phyloP scores from a whole-genome alignment of 306 rosid species.

The Glycyrrhiza uralensis region DNA sequence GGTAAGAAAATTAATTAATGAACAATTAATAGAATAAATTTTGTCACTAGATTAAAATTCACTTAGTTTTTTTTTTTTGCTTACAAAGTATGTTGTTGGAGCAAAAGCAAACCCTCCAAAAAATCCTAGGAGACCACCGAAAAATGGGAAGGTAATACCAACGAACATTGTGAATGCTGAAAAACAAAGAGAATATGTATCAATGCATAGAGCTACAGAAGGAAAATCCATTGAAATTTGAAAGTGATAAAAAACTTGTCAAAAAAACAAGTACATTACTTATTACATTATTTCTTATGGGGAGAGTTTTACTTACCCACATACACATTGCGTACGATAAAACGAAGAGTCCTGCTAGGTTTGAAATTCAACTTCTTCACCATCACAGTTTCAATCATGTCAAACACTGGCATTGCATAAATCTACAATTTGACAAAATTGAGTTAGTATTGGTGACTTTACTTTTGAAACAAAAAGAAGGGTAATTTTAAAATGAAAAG shows the following conservation, averaged over 20 bases:
- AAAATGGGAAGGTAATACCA: slow-evolving; percentile 76
- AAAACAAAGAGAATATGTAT: slow-evolving; percentile 7
- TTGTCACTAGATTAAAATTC: neutral
- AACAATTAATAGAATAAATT: neutral
- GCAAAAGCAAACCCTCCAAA: slow-evolving; percentile 94
- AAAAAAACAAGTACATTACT: too few species aligned
- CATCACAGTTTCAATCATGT: slow-evolving; percentile 79
- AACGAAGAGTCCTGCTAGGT: slow-evolving; percentile 58
- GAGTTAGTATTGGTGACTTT: neutral
- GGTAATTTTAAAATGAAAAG: neutral
- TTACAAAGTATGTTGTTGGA: slow-evolving; percentile 83
- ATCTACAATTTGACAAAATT: slow-evolving; percentile 44
- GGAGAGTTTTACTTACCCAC: slow-evolving; percentile 57
- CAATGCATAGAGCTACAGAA: neutral
- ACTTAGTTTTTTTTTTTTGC: neutral
- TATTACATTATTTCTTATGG: neutral
- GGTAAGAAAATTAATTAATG: neutral
- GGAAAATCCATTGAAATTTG: neutral
- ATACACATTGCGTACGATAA: slow-evolving; percentile 51
- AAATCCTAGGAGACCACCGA: slow-evolving; percentile 63
- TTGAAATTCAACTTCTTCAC: slow-evolving; percentile 64
- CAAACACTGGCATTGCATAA: slow-evolving; percentile 93
- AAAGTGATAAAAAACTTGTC: neutral
- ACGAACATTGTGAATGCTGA: slow-evolving; percentile 72
- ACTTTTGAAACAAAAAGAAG: neutral